These are phyloP conservation scores for Aspergillus saccharolyticus DNA, from an alignment of 495 filamentous ascomycete genomes.

Conservation along the genomic window DNA sequence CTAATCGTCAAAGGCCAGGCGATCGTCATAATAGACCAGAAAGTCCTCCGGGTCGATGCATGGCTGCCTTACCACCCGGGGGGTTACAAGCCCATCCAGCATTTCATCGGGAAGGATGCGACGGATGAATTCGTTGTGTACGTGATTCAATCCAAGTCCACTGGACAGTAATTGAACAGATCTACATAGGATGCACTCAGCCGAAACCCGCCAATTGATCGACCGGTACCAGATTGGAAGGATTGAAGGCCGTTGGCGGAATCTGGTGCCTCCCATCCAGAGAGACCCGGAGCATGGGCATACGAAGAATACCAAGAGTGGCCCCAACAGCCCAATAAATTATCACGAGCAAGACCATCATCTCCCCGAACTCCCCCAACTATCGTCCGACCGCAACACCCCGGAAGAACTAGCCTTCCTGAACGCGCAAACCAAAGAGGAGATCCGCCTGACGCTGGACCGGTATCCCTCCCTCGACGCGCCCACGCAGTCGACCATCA, in stretches of 20 bases:
- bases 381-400: neutral
- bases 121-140: slow-evolving; percentile 75
- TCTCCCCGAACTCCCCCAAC: too few relatives aligned
- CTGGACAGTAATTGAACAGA: neutral
- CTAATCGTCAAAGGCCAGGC: slow-evolving; percentile 68
- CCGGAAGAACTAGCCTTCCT: slow-evolving; percentile 33
- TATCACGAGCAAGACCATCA: too few relatives aligned
- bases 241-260: slow-evolving; percentile 70
- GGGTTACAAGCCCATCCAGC: slow-evolving; percentile 74
- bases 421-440: slow-evolving; percentile 61
- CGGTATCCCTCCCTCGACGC: slow-evolving; percentile 71
- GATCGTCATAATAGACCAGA: slow-evolving; percentile 69
- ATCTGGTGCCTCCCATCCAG: slow-evolving; percentile 80
- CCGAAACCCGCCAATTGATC: slow-evolving; percentile 64
- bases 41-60: slow-evolving; percentile 71
- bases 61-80: slow-evolving; percentile 84
- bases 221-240: slow-evolving; percentile 67
- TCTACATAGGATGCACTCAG: slow-evolving; percentile 64
- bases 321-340: neutral
- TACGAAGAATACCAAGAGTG: neutral
- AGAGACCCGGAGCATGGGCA: slow-evolving; percentile 58
- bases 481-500: slow-evolving; percentile 62
- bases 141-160: neutral
- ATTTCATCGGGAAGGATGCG: slow-evolving; percentile 82
- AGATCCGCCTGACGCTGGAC: slow-evolving; percentile 61